Percentiles rank a stretch among this genome's conserved stretches.
Evolutionary conservation across 257 asterid species (phyloP).

Genomic region (Solanum pinnatisectum): DNA sequence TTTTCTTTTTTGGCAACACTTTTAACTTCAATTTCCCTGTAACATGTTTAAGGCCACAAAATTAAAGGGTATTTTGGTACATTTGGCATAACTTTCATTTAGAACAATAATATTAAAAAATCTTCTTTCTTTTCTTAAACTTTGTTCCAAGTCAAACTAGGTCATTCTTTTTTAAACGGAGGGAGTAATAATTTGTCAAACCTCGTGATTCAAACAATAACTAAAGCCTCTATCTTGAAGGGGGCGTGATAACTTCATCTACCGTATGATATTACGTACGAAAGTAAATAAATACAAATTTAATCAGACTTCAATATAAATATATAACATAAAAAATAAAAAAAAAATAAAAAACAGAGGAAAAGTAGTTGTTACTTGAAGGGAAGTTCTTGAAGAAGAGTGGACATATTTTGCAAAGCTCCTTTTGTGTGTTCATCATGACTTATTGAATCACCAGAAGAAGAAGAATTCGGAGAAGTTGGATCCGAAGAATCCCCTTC

Average conservation of each 20-base stretch:
- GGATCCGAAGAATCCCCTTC: not conserved
- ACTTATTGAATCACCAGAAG: not conserved
- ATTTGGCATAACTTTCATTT: too few relatives aligned
- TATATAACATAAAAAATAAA: not conserved
- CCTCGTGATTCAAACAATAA: not conserved
- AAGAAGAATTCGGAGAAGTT: not conserved
- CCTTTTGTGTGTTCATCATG: not conserved
- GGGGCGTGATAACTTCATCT: too few relatives aligned
- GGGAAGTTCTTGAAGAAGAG: conserved; percentile 56
- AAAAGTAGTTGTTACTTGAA: conserved; percentile 34
- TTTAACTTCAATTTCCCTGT: too few relatives aligned
- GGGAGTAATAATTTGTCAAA: rapidly evolving
- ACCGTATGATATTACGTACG: too few relatives aligned
- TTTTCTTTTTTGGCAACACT: rapidly evolving
- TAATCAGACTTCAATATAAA: not conserved
- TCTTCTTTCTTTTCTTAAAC: too few relatives aligned
- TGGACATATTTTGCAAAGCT: conserved; percentile 49
- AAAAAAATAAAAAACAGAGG: not conserved
- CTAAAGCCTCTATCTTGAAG: not conserved
- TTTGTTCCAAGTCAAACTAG: rapidly evolving
- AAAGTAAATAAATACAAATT: not conserved
- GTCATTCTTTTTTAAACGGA: too few relatives aligned
- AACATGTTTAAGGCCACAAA: too few relatives aligned
- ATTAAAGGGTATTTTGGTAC: rapidly evolving
- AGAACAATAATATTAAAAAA: too few relatives aligned